Evolutionary conservation across 2,329 filamentous ascomycete species (phyloP).

Genomic region (Acrocalymma vagum): DNA sequence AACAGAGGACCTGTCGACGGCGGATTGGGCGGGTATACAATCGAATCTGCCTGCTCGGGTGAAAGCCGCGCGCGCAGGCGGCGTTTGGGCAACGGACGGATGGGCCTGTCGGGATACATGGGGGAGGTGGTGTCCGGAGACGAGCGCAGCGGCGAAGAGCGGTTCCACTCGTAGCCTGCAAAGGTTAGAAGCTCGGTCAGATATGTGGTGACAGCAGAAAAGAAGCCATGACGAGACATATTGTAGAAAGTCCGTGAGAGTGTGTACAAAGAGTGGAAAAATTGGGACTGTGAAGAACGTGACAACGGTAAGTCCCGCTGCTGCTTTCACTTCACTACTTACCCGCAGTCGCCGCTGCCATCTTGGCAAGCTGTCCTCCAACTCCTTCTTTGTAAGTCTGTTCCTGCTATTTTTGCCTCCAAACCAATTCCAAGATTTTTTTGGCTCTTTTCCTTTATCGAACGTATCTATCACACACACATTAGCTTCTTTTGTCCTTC

Average conservation of each 20-base stretch:
- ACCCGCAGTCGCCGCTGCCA: slow-evolving; percentile 53
- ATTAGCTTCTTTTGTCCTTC: slow-evolving; percentile 21
- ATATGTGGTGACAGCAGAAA: slow-evolving; percentile 36
- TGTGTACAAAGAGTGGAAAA: slow-evolving; percentile 23
- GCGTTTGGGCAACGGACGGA: slow-evolving; percentile 89
- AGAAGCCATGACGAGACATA: slow-evolving; percentile 26
- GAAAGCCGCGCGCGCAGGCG: slow-evolving; percentile 88
- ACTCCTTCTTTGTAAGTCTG: slow-evolving; percentile 26
- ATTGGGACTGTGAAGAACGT: slow-evolving; percentile 27
- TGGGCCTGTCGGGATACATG: slow-evolving; percentile 87
- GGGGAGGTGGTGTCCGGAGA: slow-evolving; percentile 78
- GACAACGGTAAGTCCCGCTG: slow-evolving; percentile 29
- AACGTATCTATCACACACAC: slow-evolving; percentile 21
- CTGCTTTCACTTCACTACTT: slow-evolving; percentile 35
- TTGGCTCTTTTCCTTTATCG: slow-evolving; percentile 17
- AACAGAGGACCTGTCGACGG: slow-evolving; percentile 77
- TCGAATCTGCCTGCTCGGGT: slow-evolving; percentile 81
- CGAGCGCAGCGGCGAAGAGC: slow-evolving; percentile 49
- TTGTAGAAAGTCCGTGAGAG: slow-evolving; percentile 16
- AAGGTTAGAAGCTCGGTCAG: slow-evolving; percentile 43
- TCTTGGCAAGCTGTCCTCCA: slow-evolving; percentile 35
- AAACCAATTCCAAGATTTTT: slow-evolving; percentile 18
- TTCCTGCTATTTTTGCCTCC: slow-evolving; percentile 16
- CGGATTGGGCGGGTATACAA: slow-evolving; percentile 82
- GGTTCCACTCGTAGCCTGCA: slow-evolving; percentile 52